Conservation (phyloP, 371 early-diverging fungal genomes). For the Mucor indicus region DNA sequence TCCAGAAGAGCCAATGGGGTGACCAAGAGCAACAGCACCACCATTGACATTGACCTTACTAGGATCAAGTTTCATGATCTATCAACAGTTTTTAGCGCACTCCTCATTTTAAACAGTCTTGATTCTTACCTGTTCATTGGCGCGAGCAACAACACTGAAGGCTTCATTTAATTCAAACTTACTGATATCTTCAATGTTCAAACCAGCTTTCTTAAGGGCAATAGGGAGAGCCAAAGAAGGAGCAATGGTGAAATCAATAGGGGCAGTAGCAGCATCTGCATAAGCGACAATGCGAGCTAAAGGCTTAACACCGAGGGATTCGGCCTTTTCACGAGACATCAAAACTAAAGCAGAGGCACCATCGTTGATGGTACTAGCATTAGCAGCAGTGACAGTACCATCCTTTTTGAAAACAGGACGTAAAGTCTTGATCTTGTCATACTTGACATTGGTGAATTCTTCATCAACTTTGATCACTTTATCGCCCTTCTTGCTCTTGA, state of each 20-base stretch:
- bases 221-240: slow-evolving; percentile 92
- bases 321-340: slow-evolving; percentile 76
- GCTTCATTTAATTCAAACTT: slow-evolving; percentile 95
- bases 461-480: slow-evolving; percentile 79
- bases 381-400: slow-evolving; percentile 93
- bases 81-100: not conserved
- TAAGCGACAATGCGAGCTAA: slow-evolving; percentile 76
- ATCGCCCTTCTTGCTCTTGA: slow-evolving; percentile 77
- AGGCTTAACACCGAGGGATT: slow-evolving; percentile 76
- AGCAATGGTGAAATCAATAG: slow-evolving; percentile 92
- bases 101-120: not conserved
- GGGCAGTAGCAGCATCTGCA: slow-evolving; percentile 83
- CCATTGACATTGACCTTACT: slow-evolving; percentile 83
- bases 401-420: slow-evolving; percentile 64
- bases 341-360: slow-evolving; percentile 95
- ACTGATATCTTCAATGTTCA: slow-evolving; percentile 71
- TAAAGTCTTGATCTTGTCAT: slow-evolving; percentile 56
- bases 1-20: slow-evolving; percentile 93
- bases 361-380: slow-evolving; percentile 92
- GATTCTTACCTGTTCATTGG: slow-evolving; percentile 61
- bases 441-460: slow-evolving; percentile 78
- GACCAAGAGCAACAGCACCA: slow-evolving; percentile 92
- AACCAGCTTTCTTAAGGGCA: slow-evolving; percentile 76
- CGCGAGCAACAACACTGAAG: slow-evolving; percentile 88
- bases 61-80: slow-evolving; percentile 72